A percentile compares a stretch with the other conserved stretches of the same genome.
Conservation (phyloP, 352 stramenopile genomes). For the Peronospora belbahrii region DNA sequence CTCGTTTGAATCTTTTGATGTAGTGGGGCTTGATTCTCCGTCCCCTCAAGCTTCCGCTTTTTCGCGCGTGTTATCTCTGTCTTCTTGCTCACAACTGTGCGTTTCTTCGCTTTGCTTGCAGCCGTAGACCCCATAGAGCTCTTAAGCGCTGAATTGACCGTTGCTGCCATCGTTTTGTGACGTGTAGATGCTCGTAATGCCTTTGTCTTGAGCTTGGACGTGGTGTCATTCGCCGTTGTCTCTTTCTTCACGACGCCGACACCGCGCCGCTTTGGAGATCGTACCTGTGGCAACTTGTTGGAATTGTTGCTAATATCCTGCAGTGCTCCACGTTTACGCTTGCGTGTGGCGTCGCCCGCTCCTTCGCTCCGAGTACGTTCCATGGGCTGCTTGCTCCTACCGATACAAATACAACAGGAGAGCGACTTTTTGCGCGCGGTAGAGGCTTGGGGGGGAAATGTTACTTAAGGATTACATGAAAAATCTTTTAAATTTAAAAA, state of each 20-base stretch:
- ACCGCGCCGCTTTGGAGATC: background rate
- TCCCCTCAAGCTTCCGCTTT: constrained; percentile 37
- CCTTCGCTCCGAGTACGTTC: constrained; percentile 13
- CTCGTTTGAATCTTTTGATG: constrained; percentile 60
- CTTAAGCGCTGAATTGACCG: constrained; percentile 23
- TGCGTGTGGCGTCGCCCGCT: constrained; percentile 35
- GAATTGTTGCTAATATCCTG: constrained; percentile 78
- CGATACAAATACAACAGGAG: constrained; percentile 10
- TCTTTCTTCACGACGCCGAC: constrained; percentile 22
- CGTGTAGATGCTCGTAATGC: constrained; percentile 4
- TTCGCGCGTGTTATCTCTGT: constrained; percentile 27
- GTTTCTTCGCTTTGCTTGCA: constrained; percentile 27
- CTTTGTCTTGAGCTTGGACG: constrained; percentile 1
- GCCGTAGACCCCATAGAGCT: constrained; percentile 17
- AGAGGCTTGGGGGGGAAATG: background rate
- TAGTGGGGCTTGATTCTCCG: constrained; percentile 25
- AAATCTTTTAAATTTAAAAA: constrained; percentile 20
- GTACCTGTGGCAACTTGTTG: constrained; percentile 27
- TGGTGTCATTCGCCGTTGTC: background rate
- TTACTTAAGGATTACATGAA: constrained; percentile 9
- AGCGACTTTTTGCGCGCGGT: constrained; percentile 15
- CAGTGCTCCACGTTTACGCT: constrained; percentile 68
- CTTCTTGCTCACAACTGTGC: constrained; percentile 16
- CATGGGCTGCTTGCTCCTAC: constrained; percentile 6
- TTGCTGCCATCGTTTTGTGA: constrained; percentile 11